Percentiles rank a stretch among this genome's conserved stretches.
Conservation (phyloP, 2,329 filamentous ascomycete genomes). For the Pseudogymnoascus sp. region DNA sequence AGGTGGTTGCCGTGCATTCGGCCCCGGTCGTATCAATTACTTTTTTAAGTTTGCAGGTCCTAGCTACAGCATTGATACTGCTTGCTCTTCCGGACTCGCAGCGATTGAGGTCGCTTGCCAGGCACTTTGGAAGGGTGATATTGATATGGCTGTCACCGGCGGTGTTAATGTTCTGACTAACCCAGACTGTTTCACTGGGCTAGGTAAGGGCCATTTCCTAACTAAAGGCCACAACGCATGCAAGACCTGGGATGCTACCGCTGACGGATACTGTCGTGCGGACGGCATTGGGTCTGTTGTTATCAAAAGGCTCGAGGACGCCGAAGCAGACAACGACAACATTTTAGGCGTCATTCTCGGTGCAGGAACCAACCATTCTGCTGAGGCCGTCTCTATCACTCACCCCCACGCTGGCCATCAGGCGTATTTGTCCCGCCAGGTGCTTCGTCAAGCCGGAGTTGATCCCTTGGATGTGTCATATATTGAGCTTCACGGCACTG, state of each 20-base stretch:
- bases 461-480: constrained; percentile 62
- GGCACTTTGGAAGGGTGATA: constrained; percentile 16
- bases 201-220: constrained; percentile 12
- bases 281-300: constrained; percentile 39
- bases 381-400: constrained; percentile 70
- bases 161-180: constrained; percentile 17
- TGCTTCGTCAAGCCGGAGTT: constrained; percentile 62
- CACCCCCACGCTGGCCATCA: constrained; percentile 71
- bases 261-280: constrained; percentile 42
- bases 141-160: constrained; percentile 17
- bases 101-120: constrained; percentile 20
- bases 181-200: constrained; percentile 21
- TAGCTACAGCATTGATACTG: constrained; percentile 29
- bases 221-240: constrained; percentile 30
- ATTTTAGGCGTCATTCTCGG: constrained; percentile 38
- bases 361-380: constrained; percentile 69
- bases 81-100: constrained; percentile 30
- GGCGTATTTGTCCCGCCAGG: constrained; percentile 56
- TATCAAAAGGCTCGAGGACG: constrained; percentile 51
- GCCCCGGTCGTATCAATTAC: constrained; percentile 26
- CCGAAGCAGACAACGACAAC: constrained; percentile 61
- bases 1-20: constrained; percentile 7
- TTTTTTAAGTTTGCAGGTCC: constrained; percentile 34
- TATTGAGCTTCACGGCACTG: constrained; percentile 73
- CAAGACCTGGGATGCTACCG: constrained; percentile 37